phyloP scores from a whole-genome alignment of 305 asterid species.

The Caryopteris hybrid region DNA sequence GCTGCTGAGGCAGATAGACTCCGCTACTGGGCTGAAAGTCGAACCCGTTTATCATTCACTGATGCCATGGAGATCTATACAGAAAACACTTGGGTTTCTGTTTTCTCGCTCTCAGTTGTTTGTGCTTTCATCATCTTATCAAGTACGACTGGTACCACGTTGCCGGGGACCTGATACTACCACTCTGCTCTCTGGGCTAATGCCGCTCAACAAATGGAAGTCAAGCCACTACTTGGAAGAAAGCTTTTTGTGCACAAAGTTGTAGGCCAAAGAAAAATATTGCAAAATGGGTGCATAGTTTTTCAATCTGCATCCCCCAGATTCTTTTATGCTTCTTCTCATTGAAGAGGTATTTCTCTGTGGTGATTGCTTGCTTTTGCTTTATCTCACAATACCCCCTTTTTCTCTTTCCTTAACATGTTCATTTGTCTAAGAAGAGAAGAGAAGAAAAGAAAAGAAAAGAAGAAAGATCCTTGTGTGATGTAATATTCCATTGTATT shows the following conservation, averaged over 20 bases:
- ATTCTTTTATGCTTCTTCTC: neutral
- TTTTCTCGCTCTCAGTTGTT: constrained; percentile 87
- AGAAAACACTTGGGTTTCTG: constrained; percentile 91
- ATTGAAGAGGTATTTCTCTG: neutral
- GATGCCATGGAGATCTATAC: constrained; percentile 99
- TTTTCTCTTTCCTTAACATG: neutral
- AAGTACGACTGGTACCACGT: constrained; percentile 51
- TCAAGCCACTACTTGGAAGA: too few relatives aligned
- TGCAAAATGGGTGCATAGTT: constrained; percentile 5
- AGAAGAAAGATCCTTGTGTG: too few relatives aligned
- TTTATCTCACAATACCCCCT: neutral
- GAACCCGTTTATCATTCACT: constrained; percentile 82
- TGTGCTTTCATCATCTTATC: constrained; percentile 94
- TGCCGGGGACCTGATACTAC: constrained; percentile 43
- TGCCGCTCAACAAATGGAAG: neutral
- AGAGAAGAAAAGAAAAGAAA: too few relatives aligned
- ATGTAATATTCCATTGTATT: too few relatives aligned
- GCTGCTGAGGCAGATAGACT: constrained; percentile 97
- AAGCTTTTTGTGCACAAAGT: too few relatives aligned
- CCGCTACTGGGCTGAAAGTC: constrained; percentile 95
- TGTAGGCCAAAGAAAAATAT: too few relatives aligned
- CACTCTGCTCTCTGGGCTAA: neutral
- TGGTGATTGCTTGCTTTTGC: neutral
- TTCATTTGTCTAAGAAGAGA: too few relatives aligned
- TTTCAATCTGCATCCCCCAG: constrained; percentile 12